Evolutionary conservation across 164 flowering plant genomes (phyloP), one percentile per base, ranked within the genome.

Genomic region (Tinospora cordifolia): DNA sequence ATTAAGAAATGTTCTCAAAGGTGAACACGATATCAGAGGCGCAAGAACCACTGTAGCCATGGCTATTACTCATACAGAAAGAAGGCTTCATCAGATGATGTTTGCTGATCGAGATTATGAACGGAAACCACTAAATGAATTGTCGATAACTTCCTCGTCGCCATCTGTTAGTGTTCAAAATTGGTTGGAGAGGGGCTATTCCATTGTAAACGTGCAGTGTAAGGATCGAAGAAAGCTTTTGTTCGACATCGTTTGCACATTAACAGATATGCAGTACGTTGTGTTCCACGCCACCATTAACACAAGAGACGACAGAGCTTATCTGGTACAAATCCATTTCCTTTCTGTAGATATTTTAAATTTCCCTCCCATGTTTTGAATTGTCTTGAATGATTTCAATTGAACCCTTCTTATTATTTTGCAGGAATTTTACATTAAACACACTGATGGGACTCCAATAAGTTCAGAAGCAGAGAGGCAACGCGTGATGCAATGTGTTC

Each of bases 1-100:
- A 9, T 83, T 94, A 8, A 76, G 88, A 72, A 83, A 85, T 83
- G 98, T 94, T 40, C 81, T 94, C 3, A 85, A 81, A 58, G 96
- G 91, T 36, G 83, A 83, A 62, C 78, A 79, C 72, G 91, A 88
- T 66, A 73, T 77, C 36, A 79, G 80, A 39, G 76, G 86, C 2
- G 96, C 92, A 30, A 86, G 80, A 58, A 92, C 80, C 72, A 81
- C 83, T 0, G 84, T 87, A 25, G 84, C 92, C 38, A 76, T 84
- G 21, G 86, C 84, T 19, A 73, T 69, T 51, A 86, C 86, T 21
- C 89, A 87, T 69, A 83, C 84, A 60, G 97, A 87, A 36, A 81
- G 99, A 75, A 83, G 98, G 74, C 78, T 94, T 44, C 99, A 94
- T 74, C 99, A 92, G 75, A 88, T 92, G 71, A 94, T 94, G 99